Percentiles rank a stretch among this genome's conserved stretches.
These are phyloP conservation scores for Bjerkandera adusta DNA, from an alignment of 1,284 basidiomycete species.

Conservation along the genomic window DNA sequence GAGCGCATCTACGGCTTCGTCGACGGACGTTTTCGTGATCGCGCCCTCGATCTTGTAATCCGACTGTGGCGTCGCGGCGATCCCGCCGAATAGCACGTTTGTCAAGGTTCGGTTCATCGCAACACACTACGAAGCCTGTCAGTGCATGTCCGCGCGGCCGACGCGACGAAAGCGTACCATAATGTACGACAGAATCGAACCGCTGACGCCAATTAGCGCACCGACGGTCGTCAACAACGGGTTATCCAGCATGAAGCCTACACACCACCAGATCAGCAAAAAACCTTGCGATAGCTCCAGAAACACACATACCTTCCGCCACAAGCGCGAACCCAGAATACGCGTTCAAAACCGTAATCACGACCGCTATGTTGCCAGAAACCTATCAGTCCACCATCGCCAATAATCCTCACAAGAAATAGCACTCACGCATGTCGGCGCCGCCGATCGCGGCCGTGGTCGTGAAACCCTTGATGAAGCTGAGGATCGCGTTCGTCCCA, in stretches of 20 bases:
- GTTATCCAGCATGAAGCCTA: conserved; percentile 85
- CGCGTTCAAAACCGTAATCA: conserved; percentile 85
- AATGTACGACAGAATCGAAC: conserved; percentile 87
- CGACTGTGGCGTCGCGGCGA: conserved; percentile 54
- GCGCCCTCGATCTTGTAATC: conserved; percentile 76
- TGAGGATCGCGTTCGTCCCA: conserved; percentile 67
- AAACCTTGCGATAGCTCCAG: background rate
- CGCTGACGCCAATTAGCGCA: conserved; percentile 81
- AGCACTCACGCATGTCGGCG: conserved; percentile 82
- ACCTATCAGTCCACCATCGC: background rate
- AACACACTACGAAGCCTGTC: conserved; percentile 57
- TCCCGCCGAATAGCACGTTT: conserved; percentile 82
- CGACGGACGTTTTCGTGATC: conserved; percentile 72
- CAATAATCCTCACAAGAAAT: background rate
- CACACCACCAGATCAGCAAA: conserved; percentile 1
- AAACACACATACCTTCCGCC: conserved; percentile 60
- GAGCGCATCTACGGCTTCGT: conserved; percentile 77
- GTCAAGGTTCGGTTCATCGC: conserved; percentile 84
- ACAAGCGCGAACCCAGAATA: conserved; percentile 92
- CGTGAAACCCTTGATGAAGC: conserved; percentile 81
- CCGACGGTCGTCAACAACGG: conserved; percentile 79
- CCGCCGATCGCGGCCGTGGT: conserved; percentile 86
- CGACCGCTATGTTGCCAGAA: conserved; percentile 69
- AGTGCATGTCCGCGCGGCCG: background rate
- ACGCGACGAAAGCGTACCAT: conserved; percentile 53